A percentile compares a stretch with the other conserved stretches of the same genome.
phyloP scores from a whole-genome alignment of 148 eudicot species.

The Arbutus unedo region DNA sequence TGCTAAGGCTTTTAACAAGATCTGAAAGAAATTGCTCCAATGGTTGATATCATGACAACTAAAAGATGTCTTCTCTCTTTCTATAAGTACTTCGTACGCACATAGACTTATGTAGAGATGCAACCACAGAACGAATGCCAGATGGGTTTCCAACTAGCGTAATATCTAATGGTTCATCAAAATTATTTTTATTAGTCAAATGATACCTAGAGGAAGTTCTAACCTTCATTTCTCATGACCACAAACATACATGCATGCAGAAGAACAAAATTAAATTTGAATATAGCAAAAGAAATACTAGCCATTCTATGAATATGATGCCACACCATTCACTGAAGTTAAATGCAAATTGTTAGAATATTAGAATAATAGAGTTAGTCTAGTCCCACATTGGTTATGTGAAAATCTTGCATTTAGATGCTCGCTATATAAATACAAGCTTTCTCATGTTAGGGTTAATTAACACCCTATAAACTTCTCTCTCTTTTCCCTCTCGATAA shows the following conservation, averaged over 20 bases:
- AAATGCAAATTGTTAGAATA: background rate
- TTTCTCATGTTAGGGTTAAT: no score
- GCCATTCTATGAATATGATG: background rate
- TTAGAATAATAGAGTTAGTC: no score
- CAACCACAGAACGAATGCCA: background rate
- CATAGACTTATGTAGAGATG: background rate
- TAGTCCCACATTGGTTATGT: no score
- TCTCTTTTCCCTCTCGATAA: no score
- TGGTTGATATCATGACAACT: background rate
- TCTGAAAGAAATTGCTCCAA: background rate
- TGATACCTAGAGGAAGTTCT: background rate
- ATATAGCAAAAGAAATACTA: background rate
- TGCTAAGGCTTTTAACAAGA: background rate
- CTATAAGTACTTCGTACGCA: background rate
- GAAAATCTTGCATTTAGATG: no score
- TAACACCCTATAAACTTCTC: no score
- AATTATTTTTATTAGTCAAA: background rate
- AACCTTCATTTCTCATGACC: background rate
- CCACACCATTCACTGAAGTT: background rate
- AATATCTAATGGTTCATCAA: background rate
- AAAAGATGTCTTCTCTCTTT: background rate
- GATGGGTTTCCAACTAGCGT: background rate
- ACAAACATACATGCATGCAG: background rate
- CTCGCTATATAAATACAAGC: no score
- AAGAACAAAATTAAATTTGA: background rate